Conservation (phyloP, 495 filamentous ascomycete species). For the Talaromyces stipitatus region DNA sequence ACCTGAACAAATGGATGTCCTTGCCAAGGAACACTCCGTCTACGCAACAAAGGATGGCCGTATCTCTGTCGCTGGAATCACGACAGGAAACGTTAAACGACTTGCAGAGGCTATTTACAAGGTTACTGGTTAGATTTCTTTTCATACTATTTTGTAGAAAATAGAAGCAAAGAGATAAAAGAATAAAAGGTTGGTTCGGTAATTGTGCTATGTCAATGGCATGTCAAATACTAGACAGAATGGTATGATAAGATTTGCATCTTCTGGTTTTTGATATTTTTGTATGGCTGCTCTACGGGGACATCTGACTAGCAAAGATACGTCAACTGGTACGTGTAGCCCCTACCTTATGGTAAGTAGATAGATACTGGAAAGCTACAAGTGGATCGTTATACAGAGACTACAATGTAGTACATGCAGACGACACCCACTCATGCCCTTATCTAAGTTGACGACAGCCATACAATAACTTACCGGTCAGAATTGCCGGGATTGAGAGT, state of each 20-base stretch:
- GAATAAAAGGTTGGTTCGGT: neutral
- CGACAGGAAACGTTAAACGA: constrained; percentile 81
- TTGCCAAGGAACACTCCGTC: constrained; percentile 96
- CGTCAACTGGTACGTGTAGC: no score
- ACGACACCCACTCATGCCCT: no score
- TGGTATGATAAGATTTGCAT: neutral
- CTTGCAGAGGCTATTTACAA: constrained; percentile 95
- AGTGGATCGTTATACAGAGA: no score
- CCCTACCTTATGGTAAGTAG: no score
- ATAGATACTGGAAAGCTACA: no score
- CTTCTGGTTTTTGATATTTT: no score
- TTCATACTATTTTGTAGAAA: neutral
- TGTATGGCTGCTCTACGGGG: no score
- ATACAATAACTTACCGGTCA: no score
- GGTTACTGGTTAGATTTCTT: constrained; percentile 57
- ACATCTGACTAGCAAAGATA: no score
- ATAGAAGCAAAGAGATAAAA: constrained; percentile 5
- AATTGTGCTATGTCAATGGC: neutral
- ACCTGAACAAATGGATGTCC: constrained; percentile 82
- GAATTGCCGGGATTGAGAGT: no score
- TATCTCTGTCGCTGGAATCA: constrained; percentile 97
- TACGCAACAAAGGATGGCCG: constrained; percentile 96
- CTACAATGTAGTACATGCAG: no score
- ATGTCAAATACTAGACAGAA: neutral
- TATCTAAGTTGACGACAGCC: no score